These are phyloP conservation scores for Pichia gijzeniarum DNA, from an alignment of 805 yeast species.

Conservation along the genomic window DNA sequence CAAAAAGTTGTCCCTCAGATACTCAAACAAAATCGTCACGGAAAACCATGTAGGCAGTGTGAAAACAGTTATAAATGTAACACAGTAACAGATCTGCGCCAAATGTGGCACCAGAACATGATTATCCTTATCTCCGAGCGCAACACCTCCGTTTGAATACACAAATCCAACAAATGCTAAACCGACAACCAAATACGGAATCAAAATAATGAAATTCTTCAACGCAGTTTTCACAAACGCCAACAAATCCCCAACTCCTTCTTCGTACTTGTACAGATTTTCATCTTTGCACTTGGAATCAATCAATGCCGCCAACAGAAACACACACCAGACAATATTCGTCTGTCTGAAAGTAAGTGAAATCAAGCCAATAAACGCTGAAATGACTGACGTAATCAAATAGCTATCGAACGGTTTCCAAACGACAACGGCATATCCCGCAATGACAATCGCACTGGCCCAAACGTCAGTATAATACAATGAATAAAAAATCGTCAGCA, in stretches of 20 bases:
- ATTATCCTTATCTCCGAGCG: conserved; percentile 87
- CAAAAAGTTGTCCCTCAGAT: conserved; percentile 31
- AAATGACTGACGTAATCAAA: conserved; percentile 24
- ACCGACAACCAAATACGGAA: conserved; percentile 52
- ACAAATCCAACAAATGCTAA: conserved; percentile 52
- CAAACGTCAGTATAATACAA: conserved; percentile 91
- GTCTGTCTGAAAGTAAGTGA: conserved; percentile 86
- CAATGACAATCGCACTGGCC: conserved; percentile 68
- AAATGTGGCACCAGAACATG: conserved; percentile 67
- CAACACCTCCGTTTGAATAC: conserved; percentile 68
- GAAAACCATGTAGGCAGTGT: conserved; percentile 73
- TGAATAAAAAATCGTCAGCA: conserved; percentile 64
- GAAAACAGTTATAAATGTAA: conserved; percentile 54
- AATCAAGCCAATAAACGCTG: conserved; percentile 51
- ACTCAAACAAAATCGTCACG: conserved; percentile 32
- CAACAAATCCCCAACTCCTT: conserved; percentile 21
- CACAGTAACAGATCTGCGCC: conserved; percentile 78
- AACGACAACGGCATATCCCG: conserved; percentile 44
- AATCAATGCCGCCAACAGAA: conserved; percentile 47
- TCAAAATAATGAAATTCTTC: conserved; percentile 23
- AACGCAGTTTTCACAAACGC: conserved; percentile 29
- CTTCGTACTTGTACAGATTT: conserved; percentile 23
- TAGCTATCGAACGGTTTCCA: conserved; percentile 19
- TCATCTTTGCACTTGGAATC: conserved; percentile 42
- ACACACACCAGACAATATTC: conserved; percentile 78